Conservation (phyloP, 306 rosid genomes). For the Echinosophora koreensis region DNA sequence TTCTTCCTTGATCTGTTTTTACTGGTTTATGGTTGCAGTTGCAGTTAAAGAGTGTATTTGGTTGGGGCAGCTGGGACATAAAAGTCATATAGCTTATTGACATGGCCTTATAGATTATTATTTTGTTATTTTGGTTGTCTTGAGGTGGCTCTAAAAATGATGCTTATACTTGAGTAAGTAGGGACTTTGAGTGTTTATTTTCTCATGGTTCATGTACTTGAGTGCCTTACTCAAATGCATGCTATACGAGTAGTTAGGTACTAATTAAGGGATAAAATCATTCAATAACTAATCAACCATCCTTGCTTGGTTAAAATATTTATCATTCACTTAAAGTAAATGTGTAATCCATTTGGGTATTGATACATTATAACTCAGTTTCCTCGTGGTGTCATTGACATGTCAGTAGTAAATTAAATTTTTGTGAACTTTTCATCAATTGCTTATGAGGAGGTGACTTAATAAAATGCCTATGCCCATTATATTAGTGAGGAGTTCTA, state of each 20-base stretch:
- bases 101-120: constrained; percentile 1
- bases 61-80: constrained; percentile 19
- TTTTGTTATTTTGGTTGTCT: constrained; percentile 1
- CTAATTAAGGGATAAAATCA: constrained; percentile 33
- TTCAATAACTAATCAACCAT: constrained; percentile 30
- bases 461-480: not conserved
- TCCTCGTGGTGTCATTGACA: constrained; percentile 18
- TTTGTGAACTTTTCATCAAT: not conserved
- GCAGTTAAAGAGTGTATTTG: constrained; percentile 1
- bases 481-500: constrained; percentile 24
- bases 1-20: constrained; percentile 17
- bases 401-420: constrained; percentile 17
- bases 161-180: constrained; percentile 41
- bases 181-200: constrained; percentile 11
- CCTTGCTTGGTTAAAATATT: constrained; percentile 12
- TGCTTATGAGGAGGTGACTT: constrained; percentile 29
- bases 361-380: not conserved
- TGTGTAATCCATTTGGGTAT: constrained; percentile 7
- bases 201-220: constrained; percentile 37
- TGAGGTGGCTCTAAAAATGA: constrained; percentile 48
- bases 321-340: constrained; percentile 30
- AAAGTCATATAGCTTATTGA: constrained; percentile 32
- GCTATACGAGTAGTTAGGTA: constrained; percentile 33
- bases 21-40: constrained; percentile 16
- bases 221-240: constrained; percentile 49